These are phyloP conservation scores for Durio zibethinus DNA, from an alignment of 345 rosid genomes.

Conservation along the genomic window DNA sequence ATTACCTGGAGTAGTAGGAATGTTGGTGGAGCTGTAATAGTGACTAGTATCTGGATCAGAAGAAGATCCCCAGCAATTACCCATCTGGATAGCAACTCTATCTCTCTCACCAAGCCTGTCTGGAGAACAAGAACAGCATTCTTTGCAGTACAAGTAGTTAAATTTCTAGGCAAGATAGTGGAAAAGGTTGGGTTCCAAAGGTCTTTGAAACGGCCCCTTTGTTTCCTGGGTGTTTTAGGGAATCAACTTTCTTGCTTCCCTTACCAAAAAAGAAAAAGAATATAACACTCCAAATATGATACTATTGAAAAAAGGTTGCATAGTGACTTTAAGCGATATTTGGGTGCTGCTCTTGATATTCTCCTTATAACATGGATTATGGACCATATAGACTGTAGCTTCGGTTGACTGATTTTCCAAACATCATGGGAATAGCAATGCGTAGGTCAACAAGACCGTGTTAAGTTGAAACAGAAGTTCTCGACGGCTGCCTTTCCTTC, in stretches of 20 bases:
- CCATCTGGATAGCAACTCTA: slow-evolving; percentile 29
- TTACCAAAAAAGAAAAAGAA: too few relatives aligned
- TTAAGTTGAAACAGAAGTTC: too few relatives aligned
- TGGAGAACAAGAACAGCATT: background rate
- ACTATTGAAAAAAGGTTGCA: too few relatives aligned
- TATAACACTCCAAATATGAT: too few relatives aligned
- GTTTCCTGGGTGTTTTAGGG: slow-evolving; percentile 15
- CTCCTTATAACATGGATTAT: too few relatives aligned
- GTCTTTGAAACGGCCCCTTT: background rate
- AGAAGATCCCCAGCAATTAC: slow-evolving; percentile 35
- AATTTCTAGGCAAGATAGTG: background rate
- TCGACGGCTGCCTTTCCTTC: too few relatives aligned
- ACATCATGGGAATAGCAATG: too few relatives aligned
- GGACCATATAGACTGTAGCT: too few relatives aligned
- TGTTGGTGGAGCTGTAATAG: background rate
- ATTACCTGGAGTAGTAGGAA: slow-evolving; percentile 27
- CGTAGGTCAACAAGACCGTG: too few relatives aligned
- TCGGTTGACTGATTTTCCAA: too few relatives aligned
- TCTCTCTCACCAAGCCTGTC: background rate
- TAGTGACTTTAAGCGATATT: too few relatives aligned
- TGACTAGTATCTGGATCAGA: background rate
- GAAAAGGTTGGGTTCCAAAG: background rate
- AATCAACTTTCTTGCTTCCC: background rate
- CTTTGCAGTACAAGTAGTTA: background rate
- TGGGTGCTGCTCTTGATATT: too few relatives aligned